Conservation (phyloP, 768 basidiomycete species). For the Phaeolepiota aurea region DNA sequence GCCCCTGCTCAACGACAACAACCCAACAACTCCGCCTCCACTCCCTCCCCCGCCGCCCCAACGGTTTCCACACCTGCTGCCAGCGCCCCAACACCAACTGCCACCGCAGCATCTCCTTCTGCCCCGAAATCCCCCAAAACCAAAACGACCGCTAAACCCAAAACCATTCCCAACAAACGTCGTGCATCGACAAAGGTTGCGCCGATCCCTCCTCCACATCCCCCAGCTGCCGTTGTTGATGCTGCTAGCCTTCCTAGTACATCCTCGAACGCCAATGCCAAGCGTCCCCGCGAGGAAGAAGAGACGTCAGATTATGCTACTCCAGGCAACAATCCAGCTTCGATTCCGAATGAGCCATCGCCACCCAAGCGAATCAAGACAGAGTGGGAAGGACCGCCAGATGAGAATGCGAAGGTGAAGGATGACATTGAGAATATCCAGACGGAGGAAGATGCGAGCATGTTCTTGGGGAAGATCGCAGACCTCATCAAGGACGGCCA, state of each 20-base stretch:
- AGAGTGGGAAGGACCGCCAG: conserved; percentile 60
- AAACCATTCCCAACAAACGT: conserved; percentile 20
- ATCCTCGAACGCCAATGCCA: conserved; percentile 22
- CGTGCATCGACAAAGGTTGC: conserved; percentile 21
- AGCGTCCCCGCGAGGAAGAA: conserved; percentile 51
- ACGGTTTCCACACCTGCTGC: conserved; percentile 32
- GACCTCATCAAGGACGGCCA: conserved; percentile 50
- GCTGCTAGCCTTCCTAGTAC: conserved; percentile 11
- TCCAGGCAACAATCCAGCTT: conserved; percentile 18
- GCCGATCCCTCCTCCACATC: conserved; percentile 14
- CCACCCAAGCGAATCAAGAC: conserved; percentile 67
- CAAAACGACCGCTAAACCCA: conserved; percentile 42
- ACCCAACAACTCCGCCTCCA: conserved; percentile 24
- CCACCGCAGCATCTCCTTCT: conserved; percentile 50
- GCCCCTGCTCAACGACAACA: conserved; percentile 16
- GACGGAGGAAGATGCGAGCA: conserved; percentile 57
- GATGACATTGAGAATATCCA: conserved; percentile 42
- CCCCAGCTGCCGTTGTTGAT: conserved; percentile 13
- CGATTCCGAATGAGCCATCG: conserved; percentile 41
- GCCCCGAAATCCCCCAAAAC: conserved; percentile 65
- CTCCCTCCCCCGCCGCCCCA: conserved; percentile 34
- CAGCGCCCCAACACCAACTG: conserved; percentile 44
- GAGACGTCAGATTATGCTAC: conserved; percentile 16
- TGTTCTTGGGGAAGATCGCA: conserved; percentile 56
- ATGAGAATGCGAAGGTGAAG: conserved; percentile 38